Evolutionary conservation across 441 rosid species (phyloP).

Genomic region (Euphorbia celastroides): DNA sequence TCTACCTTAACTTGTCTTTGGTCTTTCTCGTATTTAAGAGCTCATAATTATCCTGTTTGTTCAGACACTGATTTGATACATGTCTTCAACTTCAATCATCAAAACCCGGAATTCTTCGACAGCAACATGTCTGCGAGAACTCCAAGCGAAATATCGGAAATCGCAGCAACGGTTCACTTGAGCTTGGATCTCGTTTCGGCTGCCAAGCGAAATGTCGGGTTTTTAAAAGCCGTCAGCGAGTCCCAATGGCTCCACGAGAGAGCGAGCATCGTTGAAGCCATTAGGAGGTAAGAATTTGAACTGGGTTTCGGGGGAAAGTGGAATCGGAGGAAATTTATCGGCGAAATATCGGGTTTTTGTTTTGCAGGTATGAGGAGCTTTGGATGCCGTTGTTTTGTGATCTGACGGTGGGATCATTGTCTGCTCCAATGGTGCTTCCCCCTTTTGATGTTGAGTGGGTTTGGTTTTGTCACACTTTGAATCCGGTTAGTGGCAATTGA

Average conservation of each 20-base stretch:
- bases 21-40: conserved; percentile 7
- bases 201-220: conserved; percentile 48
- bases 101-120: conserved; percentile 45
- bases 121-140: conserved; percentile 36
- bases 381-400: conserved; percentile 95
- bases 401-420: conserved; percentile 46
- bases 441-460: conserved; percentile 94
- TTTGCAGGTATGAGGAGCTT: conserved; percentile 69
- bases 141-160: conserved; percentile 57
- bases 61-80: neutral
- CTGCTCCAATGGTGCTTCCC: conserved; percentile 66
- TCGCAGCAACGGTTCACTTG: conserved; percentile 32
- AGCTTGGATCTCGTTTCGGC: conserved; percentile 67
- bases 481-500: conserved; percentile 42
- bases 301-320: too few species aligned
- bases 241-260: conserved; percentile 65
- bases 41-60: conserved; percentile 6
- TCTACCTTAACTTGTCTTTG: neutral
- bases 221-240: conserved; percentile 53
- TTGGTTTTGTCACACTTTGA: conserved; percentile 89
- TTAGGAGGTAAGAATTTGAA: conserved; percentile 30
- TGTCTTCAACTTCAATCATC: neutral
- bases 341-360: conserved; percentile 7
- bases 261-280: conserved; percentile 49
- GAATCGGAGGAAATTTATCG: conserved; percentile 10